Evolutionary conservation across 257 asterid species (phyloP).

Genomic region (Solanum neorickii): DNA sequence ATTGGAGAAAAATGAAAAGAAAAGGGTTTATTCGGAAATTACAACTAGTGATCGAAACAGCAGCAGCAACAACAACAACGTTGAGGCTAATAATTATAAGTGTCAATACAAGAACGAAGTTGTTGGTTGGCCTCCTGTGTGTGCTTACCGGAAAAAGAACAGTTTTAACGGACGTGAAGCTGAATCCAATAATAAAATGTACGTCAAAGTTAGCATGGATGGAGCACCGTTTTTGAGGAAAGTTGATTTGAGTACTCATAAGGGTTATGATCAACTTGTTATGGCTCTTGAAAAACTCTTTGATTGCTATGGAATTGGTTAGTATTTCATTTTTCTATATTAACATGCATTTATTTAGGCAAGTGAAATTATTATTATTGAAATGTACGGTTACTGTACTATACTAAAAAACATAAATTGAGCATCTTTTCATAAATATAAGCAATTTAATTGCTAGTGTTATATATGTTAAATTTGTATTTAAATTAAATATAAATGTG

Average conservation of each 20-base stretch:
- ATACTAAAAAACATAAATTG: not conserved
- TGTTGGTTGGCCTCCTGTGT: slow-evolving; percentile 97
- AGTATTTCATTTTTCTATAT: not conserved
- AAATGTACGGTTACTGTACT: not conserved
- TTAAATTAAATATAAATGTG: not conserved
- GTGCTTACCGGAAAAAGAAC: slow-evolving; percentile 43
- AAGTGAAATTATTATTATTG: too few relatives aligned
- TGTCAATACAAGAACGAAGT: slow-evolving; percentile 18
- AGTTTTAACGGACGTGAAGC: slow-evolving; percentile 3
- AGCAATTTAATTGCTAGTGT: not conserved
- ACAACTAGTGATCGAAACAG: not conserved
- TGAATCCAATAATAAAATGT: slow-evolving; percentile 20
- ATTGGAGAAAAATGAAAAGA: slow-evolving; percentile 22
- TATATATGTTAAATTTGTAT: not conserved
- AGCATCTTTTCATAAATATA: not conserved
- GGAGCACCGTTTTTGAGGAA: slow-evolving; percentile 85
- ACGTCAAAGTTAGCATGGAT: slow-evolving; percentile 83
- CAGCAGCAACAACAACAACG: not conserved
- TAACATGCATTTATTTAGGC: too few relatives aligned
- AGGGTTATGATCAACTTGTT: slow-evolving; percentile 39
- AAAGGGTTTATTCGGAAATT: slow-evolving; percentile 41
- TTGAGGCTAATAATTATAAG: not conserved
- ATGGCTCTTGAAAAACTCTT: slow-evolving; percentile 53
- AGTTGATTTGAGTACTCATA: slow-evolving; percentile 44
- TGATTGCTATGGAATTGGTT: slow-evolving; percentile 50